Base-by-base conservation (phyloP, 768 basidiomycete species). In the Epithele typhae region DNA sequence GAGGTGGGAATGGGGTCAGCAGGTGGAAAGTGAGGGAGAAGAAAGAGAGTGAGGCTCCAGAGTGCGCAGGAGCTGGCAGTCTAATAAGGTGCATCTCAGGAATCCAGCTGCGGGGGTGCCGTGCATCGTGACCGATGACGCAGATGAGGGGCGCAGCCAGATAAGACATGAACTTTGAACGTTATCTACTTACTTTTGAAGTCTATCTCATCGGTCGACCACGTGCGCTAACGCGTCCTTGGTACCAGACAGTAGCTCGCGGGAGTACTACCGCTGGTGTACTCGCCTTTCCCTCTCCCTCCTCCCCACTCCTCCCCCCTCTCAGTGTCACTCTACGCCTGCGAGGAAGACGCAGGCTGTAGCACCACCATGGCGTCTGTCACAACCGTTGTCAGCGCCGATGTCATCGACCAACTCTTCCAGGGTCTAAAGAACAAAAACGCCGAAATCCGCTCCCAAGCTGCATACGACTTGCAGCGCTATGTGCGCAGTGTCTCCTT, bases 391-490 rank as follows among this genome's bases (percentile, higher is more conserved):
- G 65, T 73, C 40, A 82, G 84, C 60, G 69, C 71, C 35, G 86
- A 87, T 40, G 72, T 76, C 43, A 74, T 88, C 32, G 74, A 75
- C 46, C 68, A 77, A 41, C 85, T 90, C 53, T 90, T 89, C 53
- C 73, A 74, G 52, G 76, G 76, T 9, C 74, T 89, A 40, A 79
- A 75, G 59, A 81, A 69, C 67, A 79, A 79, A 59, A 79, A 69
- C 62, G 71, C 74, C 35, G 87, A 92, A 6, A 68, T 73, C 12
- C 77, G 89, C 41, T 61, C 75, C 33, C 79, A 84, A 59, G 76
- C 86, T 46, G 90, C 90, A 11, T 64, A 74, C 34, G 85, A 90
- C 36, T 67, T 92, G 46, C 76, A 81, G 61, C 81, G 81, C 59
- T 89, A 87, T 75, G 87, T 87, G 62, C 53, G 79, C 71, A 32